Evolutionary conservation across 2,329 filamentous ascomycete genomes (phyloP).

Genomic region (Exophiala phaeomuriformis): DNA sequence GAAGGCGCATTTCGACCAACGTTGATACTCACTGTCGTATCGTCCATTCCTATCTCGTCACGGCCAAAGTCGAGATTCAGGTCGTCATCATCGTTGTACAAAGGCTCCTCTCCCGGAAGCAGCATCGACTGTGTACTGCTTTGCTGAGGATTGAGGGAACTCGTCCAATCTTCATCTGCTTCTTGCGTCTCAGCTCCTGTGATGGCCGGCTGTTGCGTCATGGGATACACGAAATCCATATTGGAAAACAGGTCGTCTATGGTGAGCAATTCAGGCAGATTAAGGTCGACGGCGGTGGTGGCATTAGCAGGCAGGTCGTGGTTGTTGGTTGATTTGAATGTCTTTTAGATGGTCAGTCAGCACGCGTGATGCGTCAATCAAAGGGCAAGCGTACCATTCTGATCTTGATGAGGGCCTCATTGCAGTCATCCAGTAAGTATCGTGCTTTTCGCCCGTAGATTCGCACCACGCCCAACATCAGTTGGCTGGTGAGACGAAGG

Average conservation of each 20-base stretch:
- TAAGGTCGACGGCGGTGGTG: constrained; percentile 74
- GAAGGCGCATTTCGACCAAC: constrained; percentile 77
- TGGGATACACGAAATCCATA: constrained; percentile 69
- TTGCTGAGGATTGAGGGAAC: constrained; percentile 67
- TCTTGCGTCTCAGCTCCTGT: constrained; percentile 17
- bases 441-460: constrained; percentile 97
- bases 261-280: constrained; percentile 85
- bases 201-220: constrained; percentile 59
- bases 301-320: constrained; percentile 86
- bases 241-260: constrained; percentile 87
- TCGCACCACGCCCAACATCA: constrained; percentile 88
- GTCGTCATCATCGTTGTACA: constrained; percentile 59
- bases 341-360: constrained; percentile 49
- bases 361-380: background rate
- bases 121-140: constrained; percentile 53
- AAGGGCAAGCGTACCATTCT: constrained; percentile 66
- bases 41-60: constrained; percentile 57
- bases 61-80: constrained; percentile 66
- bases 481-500: constrained; percentile 83
- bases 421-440: constrained; percentile 94
- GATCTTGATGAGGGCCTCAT: constrained; percentile 94
- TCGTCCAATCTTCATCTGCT: constrained; percentile 52
- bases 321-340: constrained; percentile 88
- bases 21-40: constrained; percentile 66
- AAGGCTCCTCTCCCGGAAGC: constrained; percentile 41